Evolutionary conservation across 345 rosid species (phyloP), one percentile per base, ranked within the genome.

Genomic region (Gossypium stocksii): DNA sequence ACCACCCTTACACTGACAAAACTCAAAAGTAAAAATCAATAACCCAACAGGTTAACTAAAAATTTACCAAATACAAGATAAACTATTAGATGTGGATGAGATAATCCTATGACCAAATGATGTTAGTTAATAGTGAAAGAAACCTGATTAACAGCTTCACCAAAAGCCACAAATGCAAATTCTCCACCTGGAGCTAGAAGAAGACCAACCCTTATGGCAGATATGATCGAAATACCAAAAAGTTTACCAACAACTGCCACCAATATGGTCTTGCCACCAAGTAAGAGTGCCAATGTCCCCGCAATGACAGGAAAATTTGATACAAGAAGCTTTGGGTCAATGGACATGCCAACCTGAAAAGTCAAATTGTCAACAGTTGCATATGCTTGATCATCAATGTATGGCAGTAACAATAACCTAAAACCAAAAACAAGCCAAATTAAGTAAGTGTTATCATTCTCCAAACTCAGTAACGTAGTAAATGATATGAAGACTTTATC

Each of bases 141-240:
- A 74, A 92, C 98, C 98, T 94, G 98, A 81, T 91, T 94, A 78
- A 94, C 98, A 56, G 98, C 97, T 82, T 94, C 98, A 73, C 98
- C 98, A 71, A 94, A 94, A 76, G 98, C 98, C 82, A 94, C 98
- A 80, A 94, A 94, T 69, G 98, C 98, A 61, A 94, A 94, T 78
- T 94, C 98, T 80, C 98, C 98, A 54, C 98, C 98, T 2, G 98
- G 98, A 77, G 98, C 98, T 61, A 94, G 95, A 85, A 94, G 97
- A 80, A 94, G 97, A 74, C 98, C 98, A 25, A 78, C 88, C 83
- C 98, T 88, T 77, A 89, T 81, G 63, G 96, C 95, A 80, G 98
- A 87, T 83, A 94, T 87, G 68, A 91, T 71, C 43, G 98, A 94
- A 79, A 94, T 77, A 64, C 98, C 98, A 69, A 94, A 94, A 76